Evolutionary conservation across 768 basidiomycete species (phyloP), one percentile per base, ranked within the genome.

Genomic region (Asterophora parasitica): DNA sequence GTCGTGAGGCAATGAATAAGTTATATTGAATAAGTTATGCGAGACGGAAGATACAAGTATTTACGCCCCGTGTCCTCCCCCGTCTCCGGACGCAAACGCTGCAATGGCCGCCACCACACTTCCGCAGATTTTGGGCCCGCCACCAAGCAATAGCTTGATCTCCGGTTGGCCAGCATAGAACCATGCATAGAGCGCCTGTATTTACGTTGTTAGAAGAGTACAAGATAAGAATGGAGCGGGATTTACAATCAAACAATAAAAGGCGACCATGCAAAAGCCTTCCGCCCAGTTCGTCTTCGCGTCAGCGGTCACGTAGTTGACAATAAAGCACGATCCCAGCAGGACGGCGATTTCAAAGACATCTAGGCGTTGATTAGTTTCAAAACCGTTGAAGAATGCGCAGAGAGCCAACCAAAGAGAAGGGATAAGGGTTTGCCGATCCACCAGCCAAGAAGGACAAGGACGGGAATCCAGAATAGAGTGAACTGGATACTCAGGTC

Each of bases 261-360:
- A 85, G 20, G 77, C 58, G 20, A 87, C 68, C 74, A 88, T 75
- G 15, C 79, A 74, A 36, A 73, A 70, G 12, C 87, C 84, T 65
- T 88, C 85, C 1, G 76, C 79, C 84, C 85, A 88, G 57, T 88
- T 88, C 3, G 87, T 88, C 64, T 88, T 87, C 11, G 79, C 69
- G 58, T 88, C 86, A 0, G 83, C 82, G 10, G 85, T 87, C 43
- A 88, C 82, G 58, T 85, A 87, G 64, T 89, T 89, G 44, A 88
- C 86, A 40, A 88, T 65, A 68, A 88, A 87, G 58, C 81, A 83
- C 2, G 84, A 72, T 1, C 79, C 83, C 3, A 89, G 60, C 28
- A 88, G 65, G 16, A 82, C 53, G 0, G 81, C 77, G 2, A 88
- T 75, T 59, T 88, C 84, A 54, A 82, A 85, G 43, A 82, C 65